A percentile compares a stretch with the other conserved stretches of the same genome.
Conservation (phyloP, 2,329 filamentous ascomycete genomes). For the Diaporthe sp. region DNA sequence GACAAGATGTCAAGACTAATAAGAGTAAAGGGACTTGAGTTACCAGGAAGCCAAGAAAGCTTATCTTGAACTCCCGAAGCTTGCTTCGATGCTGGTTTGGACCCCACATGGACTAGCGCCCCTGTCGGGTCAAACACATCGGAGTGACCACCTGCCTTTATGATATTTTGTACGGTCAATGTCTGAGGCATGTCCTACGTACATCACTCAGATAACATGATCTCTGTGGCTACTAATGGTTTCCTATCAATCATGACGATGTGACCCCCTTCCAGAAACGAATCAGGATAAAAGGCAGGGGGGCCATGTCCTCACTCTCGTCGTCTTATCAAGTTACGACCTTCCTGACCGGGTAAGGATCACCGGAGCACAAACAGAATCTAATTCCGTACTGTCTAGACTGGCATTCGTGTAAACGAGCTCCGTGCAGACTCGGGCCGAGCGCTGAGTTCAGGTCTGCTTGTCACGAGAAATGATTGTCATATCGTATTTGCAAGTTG, state of each 20-base stretch:
- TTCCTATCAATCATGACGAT: neutral
- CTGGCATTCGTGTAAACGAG: neutral
- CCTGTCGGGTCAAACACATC: no score
- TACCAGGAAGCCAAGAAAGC: constrained; percentile 9
- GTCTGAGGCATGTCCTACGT: neutral
- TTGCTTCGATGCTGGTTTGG: neutral
- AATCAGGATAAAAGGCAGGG: neutral
- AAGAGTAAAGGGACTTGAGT: neutral
- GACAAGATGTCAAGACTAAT: neutral
- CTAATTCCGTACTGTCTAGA: neutral
- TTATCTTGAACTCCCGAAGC: constrained; percentile 10
- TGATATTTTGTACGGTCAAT: neutral
- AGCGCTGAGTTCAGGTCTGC: neutral
- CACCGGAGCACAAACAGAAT: neutral
- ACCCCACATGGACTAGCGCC: neutral
- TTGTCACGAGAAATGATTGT: neutral
- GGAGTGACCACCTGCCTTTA: neutral
- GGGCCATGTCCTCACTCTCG: neutral
- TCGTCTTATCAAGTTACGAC: neutral
- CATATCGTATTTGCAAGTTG: neutral
- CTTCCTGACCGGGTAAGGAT: neutral
- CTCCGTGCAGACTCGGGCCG: neutral
- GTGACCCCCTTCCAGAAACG: neutral
- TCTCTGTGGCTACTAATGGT: no score
- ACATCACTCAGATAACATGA: no score